These are phyloP conservation scores for Cydonia oblonga DNA, from an alignment of 331 rosid species.

Conservation along the genomic window DNA sequence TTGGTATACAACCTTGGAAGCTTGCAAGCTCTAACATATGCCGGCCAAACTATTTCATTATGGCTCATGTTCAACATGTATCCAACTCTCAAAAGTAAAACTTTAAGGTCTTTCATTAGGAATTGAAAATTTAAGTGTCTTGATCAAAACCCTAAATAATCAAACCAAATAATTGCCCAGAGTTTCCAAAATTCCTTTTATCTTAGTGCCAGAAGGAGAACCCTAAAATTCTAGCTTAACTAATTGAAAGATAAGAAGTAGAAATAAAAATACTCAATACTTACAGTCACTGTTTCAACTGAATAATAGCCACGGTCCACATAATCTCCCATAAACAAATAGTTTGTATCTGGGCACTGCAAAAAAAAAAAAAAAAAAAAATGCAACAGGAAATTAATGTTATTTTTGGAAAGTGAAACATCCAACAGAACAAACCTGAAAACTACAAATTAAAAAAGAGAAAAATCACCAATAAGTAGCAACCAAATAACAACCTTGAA, in stretches of 20 bases:
- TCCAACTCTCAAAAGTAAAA: background rate
- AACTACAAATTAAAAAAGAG: background rate
- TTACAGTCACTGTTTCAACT: conserved; percentile 87
- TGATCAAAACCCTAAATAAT: background rate
- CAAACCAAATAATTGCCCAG: background rate
- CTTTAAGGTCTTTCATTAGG: background rate
- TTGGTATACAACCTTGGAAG: background rate
- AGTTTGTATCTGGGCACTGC: conserved; percentile 98
- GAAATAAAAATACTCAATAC: conserved; percentile 11
- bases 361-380: conserved; percentile 24
- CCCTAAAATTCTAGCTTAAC: background rate
- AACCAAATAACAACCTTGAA: background rate
- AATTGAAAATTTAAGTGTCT: background rate
- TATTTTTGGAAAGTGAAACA: background rate
- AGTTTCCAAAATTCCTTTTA: background rate
- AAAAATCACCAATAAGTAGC: background rate
- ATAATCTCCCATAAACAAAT: conserved; percentile 95
- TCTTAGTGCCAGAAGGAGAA: background rate
- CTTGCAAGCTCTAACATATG: background rate
- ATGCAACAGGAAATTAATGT: conserved; percentile 15
- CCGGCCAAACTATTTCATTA: too few relatives aligned
- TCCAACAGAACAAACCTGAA: background rate
- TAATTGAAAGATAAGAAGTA: background rate
- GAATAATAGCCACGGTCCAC: conserved; percentile 98
- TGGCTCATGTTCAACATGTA: background rate